Conservation (phyloP, 768 basidiomycete species). For the Leccinum longicurvipes region DNA sequence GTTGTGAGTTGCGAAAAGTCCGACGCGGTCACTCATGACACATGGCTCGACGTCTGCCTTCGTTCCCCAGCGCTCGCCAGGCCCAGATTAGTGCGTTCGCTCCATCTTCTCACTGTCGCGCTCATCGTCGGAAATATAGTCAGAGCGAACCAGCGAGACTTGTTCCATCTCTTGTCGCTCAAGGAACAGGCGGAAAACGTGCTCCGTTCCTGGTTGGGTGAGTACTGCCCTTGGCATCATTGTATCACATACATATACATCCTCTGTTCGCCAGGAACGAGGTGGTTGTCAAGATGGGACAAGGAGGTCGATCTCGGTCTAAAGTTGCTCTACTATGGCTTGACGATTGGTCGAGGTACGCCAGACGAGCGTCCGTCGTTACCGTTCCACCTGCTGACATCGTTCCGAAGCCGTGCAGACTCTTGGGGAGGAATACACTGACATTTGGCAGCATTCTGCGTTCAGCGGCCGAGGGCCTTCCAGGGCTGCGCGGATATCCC, state of each 20-base stretch:
- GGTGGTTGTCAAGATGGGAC: slow-evolving; percentile 78
- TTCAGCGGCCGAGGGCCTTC: slow-evolving; percentile 42
- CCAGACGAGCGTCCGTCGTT: neutral
- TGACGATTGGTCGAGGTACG: slow-evolving; percentile 73
- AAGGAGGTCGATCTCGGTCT: slow-evolving; percentile 71
- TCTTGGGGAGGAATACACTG: slow-evolving; percentile 89
- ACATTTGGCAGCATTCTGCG: slow-evolving; percentile 70
- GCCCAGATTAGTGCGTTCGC: slow-evolving; percentile 78
- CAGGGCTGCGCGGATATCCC: slow-evolving; percentile 41
- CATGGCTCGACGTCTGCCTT: slow-evolving; percentile 31
- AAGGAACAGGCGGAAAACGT: slow-evolving; percentile 74
- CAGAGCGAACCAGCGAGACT: slow-evolving; percentile 79
- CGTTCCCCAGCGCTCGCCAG: slow-evolving; percentile 75
- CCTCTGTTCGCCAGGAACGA: slow-evolving; percentile 53
- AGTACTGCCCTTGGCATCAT: slow-evolving; percentile 15
- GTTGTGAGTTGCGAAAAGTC: no score
- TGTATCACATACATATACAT: neutral
- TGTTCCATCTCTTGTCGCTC: slow-evolving; percentile 71
- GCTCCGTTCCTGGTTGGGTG: slow-evolving; percentile 76
- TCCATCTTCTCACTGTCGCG: neutral
- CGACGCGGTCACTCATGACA: neutral
- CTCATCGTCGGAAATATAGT: slow-evolving; percentile 43
- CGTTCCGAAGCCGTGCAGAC: slow-evolving; percentile 63
- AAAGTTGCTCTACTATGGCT: slow-evolving; percentile 67
- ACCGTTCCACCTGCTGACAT: slow-evolving; percentile 7